These are phyloP conservation scores for Paramecium biaurelia DNA, from an alignment of 73 alveolate genomes.

Conservation along the genomic window DNA sequence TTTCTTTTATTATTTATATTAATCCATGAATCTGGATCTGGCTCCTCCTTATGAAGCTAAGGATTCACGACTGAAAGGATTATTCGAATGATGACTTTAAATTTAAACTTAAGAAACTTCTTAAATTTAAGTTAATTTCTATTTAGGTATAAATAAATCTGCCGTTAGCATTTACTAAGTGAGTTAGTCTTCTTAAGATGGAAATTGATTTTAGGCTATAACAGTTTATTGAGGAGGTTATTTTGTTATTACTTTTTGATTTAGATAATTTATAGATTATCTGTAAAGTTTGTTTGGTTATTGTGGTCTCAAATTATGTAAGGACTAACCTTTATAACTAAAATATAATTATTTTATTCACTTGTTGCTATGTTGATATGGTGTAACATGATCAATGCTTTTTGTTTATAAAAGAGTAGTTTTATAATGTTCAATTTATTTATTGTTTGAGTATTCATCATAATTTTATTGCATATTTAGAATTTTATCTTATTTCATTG, in stretches of 20 bases:
- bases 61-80: constrained; percentile 12
- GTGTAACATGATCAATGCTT: constrained; percentile 42
- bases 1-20: not conserved
- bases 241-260: constrained; percentile 1
- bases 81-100: not conserved
- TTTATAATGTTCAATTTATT: constrained; percentile 12
- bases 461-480: not conserved
- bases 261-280: not conserved
- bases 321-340: not conserved
- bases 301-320: constrained; percentile 21
- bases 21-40: constrained; percentile 32
- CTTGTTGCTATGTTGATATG: constrained; percentile 37
- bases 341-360: not conserved
- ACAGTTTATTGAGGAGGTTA: not conserved
- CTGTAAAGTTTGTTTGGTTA: not conserved
- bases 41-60: constrained; percentile 6
- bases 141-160: not conserved
- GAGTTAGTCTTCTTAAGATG: not conserved
- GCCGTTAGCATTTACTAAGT: not conserved
- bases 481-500: constrained; percentile 36
- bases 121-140: not conserved
- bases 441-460: constrained; percentile 24
- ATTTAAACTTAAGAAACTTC: not conserved
- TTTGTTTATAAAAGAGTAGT: not conserved
- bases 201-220: not conserved